Percentiles rank a stretch among this genome's conserved stretches.
phyloP scores from a whole-genome alignment of 176 grass and related monocot species.

The Calamus simplicifolius region DNA sequence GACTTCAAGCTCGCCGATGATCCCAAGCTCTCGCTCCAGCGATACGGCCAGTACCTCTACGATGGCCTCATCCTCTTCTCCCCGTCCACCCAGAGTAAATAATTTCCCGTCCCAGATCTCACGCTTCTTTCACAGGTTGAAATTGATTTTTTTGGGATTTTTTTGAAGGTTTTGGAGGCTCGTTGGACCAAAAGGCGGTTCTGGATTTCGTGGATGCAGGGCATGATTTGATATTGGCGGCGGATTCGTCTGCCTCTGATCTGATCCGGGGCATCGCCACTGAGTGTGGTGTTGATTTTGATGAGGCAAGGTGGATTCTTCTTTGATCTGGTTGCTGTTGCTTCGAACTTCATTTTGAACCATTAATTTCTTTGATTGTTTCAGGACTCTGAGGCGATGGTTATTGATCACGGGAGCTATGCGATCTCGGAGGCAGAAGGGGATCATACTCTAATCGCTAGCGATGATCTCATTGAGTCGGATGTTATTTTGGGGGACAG shows the following conservation, averaged over 20 bases:
- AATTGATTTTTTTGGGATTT: not conserved
- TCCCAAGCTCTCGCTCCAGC: constrained; percentile 62
- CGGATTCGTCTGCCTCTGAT: constrained; percentile 77
- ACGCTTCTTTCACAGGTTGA: no score
- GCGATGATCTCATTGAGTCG: constrained; percentile 67
- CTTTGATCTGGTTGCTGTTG: not conserved
- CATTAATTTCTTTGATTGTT: constrained; percentile 4
- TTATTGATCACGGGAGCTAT: constrained; percentile 84
- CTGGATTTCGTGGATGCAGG: constrained; percentile 81
- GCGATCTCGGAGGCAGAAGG: constrained; percentile 66
- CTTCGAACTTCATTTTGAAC: not conserved
- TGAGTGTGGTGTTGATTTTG: constrained; percentile 88
- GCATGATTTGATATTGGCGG: constrained; percentile 83
- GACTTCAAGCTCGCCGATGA: constrained; percentile 85
- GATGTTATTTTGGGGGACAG: constrained; percentile 67
- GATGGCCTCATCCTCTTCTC: constrained; percentile 86
- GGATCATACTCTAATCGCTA: constrained; percentile 77
- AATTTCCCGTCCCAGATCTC: constrained; percentile 9
- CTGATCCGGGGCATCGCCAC: constrained; percentile 88
- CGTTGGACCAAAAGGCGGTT: constrained; percentile 64
- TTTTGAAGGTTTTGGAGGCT: constrained; percentile 71
- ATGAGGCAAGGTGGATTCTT: constrained; percentile 52
- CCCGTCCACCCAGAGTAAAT: constrained; percentile 50
- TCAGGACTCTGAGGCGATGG: constrained; percentile 72
- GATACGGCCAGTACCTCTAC: constrained; percentile 89